Base-by-base conservation (phyloP, 2,329 filamentous ascomycete genomes). In the Colletotrichum musae region DNA sequence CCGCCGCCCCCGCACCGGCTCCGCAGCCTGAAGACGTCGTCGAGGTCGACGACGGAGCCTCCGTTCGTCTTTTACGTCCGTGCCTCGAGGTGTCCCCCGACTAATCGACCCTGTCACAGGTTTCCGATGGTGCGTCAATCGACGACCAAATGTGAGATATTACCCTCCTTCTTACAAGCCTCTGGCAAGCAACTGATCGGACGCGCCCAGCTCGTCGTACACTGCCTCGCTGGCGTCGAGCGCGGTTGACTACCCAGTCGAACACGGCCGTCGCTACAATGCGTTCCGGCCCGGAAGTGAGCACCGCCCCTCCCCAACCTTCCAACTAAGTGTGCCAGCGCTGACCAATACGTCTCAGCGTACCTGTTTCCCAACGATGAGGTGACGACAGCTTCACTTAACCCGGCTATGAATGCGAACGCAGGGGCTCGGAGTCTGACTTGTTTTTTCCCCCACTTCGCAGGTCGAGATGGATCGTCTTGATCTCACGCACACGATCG, bases 231-330 rank as follows among this genome's bases (percentile, higher is more conserved):
- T 78, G 41, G 72, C 72, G 3, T 75, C 75, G 3, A 78, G 76
- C 50, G 68, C 77, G 13, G 28, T 74, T 10, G 60, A 78, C 56
- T 78, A 77, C 47, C 76, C 75, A 2, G 57, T 72, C 10, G 75
- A 80, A 45, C 73, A 80, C 64, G 77, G 77, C 7, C 75, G 78
- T 12, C 74, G 76, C 1, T 79, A 79, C 26, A 76, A 80, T 64
- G 78, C 77, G 3, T 82, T 78, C 60, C 73, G 75, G 36, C 67
- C 75, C n/a, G 77, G 78, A 2, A 72, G 65, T 79, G 73, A 28
- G 70, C 63, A 4, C 16, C 2, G 7, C 32, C 10, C 9, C 18
- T 10, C 18, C 45, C 12, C 43, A 2, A 6, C 5, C 43, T 3
- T 47, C 16, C 43, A 47, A 13, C 15, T n/a, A 16, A n/a, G 2